These are phyloP conservation scores for Candida morakotiae DNA, from an alignment of 805 yeast species.

Conservation along the genomic window DNA sequence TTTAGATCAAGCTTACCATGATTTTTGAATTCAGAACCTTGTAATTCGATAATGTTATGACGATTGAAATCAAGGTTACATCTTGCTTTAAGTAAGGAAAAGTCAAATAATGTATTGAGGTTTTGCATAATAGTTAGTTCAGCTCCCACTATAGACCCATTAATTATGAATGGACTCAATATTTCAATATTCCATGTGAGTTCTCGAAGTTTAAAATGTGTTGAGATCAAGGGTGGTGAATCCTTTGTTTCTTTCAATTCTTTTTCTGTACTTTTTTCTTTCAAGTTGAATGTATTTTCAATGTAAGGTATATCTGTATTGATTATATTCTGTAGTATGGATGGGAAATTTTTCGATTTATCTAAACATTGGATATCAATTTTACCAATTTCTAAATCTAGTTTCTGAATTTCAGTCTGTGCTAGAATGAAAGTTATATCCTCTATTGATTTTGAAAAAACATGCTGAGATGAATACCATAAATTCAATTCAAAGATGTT, in stretches of 20 bases:
- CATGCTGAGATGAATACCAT: slow-evolving; percentile 6
- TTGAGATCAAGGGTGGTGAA: too few relatives aligned
- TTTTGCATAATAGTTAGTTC: background rate
- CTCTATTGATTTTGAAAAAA: slow-evolving; percentile 3
- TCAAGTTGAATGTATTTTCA: background rate
- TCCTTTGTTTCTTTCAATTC: background rate
- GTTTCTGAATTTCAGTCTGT: background rate
- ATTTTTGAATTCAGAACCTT: slow-evolving; percentile 8
- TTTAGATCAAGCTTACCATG: slow-evolving; percentile 1
- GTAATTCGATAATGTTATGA: slow-evolving; percentile 8
- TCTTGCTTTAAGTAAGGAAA: background rate
- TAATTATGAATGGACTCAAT: slow-evolving; percentile 7
- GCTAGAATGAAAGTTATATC: slow-evolving; percentile 1
- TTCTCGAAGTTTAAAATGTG: slow-evolving; percentile 4
- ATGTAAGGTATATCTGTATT: slow-evolving; percentile 14
- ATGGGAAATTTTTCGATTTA: slow-evolving; percentile 9
- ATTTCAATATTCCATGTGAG: slow-evolving; percentile 6
- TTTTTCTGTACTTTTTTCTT: background rate
- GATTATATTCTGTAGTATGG: slow-evolving; percentile 9
- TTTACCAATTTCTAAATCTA: slow-evolving; percentile 5
- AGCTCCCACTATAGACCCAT: slow-evolving; percentile 7
- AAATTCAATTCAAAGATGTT: slow-evolving; percentile 3
- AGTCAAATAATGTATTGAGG: slow-evolving; percentile 1
- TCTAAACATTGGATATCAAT: slow-evolving; percentile 5
- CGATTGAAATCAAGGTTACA: slow-evolving; percentile 8